phyloP scores from a whole-genome alignment of 2,329 filamentous ascomycete species.

The Diaporthe ampelina region DNA sequence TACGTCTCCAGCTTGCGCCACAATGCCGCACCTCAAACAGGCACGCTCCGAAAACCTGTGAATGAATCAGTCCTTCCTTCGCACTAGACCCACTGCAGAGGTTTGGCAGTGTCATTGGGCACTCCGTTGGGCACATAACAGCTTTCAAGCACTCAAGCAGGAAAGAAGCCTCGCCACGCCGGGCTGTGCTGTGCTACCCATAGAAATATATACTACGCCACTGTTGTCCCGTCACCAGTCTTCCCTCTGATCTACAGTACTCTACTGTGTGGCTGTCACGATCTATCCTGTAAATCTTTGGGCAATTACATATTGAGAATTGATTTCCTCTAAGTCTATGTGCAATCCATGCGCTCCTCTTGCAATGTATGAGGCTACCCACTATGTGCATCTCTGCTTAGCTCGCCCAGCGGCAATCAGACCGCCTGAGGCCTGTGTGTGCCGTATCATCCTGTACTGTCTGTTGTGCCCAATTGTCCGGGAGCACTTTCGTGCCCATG shows the following conservation, averaged over 20 bases:
- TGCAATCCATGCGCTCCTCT: conserved; percentile 32
- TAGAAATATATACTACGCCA: not conserved
- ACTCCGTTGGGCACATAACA: not conserved
- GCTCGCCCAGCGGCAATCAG: conserved; percentile 3
- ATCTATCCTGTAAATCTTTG: not conserved
- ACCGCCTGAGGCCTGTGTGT: not conserved
- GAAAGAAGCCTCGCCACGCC: conserved; percentile 5
- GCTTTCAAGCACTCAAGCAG: not conserved
- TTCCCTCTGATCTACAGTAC: not conserved
- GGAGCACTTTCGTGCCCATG: not conserved
- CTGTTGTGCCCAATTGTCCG: not conserved
- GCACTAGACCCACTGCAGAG: conserved; percentile 2
- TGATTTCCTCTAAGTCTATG: conserved; percentile 41
- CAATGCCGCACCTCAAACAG: conserved; percentile 16
- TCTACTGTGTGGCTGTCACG: not conserved
- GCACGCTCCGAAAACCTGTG: not conserved
- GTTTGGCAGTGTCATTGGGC: conserved; percentile 9
- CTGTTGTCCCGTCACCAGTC: not conserved
- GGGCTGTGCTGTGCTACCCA: not conserved
- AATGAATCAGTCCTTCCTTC: conserved; percentile 11
- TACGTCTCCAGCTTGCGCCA: conserved; percentile 24
- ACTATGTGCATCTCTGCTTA: conserved; percentile 32
- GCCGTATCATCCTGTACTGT: conserved; percentile 8
- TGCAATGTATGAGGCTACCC: conserved; percentile 2
- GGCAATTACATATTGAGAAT: conserved; percentile 4